phyloP scores from a whole-genome alignment of 345 rosid genomes.

The Cardiospermum halicacabum region DNA sequence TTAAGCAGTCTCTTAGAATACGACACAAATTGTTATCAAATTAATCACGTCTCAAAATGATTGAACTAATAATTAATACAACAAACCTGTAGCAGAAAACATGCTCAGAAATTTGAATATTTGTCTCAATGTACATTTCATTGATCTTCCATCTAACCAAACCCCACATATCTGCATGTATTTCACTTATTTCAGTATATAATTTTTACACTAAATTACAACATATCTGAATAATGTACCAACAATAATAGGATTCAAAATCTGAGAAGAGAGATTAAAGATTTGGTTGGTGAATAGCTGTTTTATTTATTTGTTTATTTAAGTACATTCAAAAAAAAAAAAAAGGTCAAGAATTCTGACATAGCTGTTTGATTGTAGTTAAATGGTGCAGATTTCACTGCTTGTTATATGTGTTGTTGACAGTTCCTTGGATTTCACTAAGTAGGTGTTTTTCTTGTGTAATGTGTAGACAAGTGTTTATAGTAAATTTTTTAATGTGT shows the following conservation, averaged over 20 bases:
- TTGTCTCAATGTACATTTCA: conserved; percentile 12
- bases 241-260: not conserved
- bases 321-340: not conserved
- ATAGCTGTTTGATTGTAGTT: not conserved
- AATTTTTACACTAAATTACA: not conserved
- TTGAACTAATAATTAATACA: conserved; percentile 13
- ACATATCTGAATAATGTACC: not conserved
- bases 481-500: not conserved
- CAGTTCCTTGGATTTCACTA: not conserved
- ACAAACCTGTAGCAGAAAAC: not conserved
- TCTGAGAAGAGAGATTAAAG: not conserved
- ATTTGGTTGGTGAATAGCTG: conserved; percentile 7
- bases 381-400: not conserved
- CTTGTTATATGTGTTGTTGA: not conserved
- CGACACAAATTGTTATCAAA: not conserved
- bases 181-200: no score
- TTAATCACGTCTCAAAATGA: conserved; percentile 3
- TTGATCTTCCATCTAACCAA: conserved; percentile 8
- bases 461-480: not conserved
- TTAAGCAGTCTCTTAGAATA: not conserved
- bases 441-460: not conserved
- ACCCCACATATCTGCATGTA: not conserved
- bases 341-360: conserved; percentile 7
- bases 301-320: not conserved
- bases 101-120: not conserved